Evolutionary conservation across 2,329 filamentous ascomycete species (phyloP), one percentile per base, ranked within the genome.

Genomic region (Rutstroemia sp.): DNA sequence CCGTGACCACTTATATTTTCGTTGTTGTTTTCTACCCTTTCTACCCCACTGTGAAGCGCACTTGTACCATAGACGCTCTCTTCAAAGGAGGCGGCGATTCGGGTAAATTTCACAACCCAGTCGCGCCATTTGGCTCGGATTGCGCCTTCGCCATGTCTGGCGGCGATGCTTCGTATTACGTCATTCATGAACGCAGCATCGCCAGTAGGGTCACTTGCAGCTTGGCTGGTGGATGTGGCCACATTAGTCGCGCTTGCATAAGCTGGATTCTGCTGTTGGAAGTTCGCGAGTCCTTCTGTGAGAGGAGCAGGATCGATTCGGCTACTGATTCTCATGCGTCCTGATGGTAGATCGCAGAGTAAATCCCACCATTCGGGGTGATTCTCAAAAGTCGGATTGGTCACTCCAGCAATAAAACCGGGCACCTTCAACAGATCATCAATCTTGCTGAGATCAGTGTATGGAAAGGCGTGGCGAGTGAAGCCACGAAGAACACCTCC

Each of bases 301-400:
- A 88, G 73, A 1, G 86, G 82, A 0, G 91, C 88, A 21, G 81
- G 73, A 60, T 97, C 92, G 62, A 97, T 92, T 65, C 85, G 86
- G 69, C 82, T 89, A 67, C 89, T 95, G 67, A 99, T 97, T 73
- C 94, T 95, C 77, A 99, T 91, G 45, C 92, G 85, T 9, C 94
- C 94, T 1, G 86, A 92, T 0, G 92, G 88, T 44, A 99, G 77
- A 71, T 99, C 94, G 71, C 94, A 99, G 12, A 99, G 78, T 9
- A 99, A 74, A 72, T 99, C 94, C 94, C 94, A 99, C 94, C 94
- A 99, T 69, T 96, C 92, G 0, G 88, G 89, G 67, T 97, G 92
- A 67, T 91, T 84, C 60, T 92, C 91, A 70, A 99, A 99, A 0
- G 91, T 92, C 5, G 94, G 94, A 68, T 99, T 99, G 1, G 92